Evolutionary conservation across 345 rosid species (phyloP).

Genomic region (Eucalyptus virginea): DNA sequence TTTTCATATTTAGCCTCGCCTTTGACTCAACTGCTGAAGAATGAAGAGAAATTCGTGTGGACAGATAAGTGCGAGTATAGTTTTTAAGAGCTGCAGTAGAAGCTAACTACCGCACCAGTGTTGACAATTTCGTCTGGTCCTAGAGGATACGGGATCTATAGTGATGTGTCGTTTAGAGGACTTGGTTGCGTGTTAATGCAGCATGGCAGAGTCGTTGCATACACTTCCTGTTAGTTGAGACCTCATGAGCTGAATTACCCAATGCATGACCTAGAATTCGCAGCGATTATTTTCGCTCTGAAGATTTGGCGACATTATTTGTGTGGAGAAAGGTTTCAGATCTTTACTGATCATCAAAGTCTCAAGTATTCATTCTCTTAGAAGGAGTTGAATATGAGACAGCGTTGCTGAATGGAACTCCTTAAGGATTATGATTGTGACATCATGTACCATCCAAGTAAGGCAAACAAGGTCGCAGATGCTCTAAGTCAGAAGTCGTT

Average conservation of each 20-base stretch:
- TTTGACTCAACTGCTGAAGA: accelerated
- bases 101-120: accelerated
- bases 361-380: accelerated
- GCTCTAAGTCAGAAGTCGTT: accelerated
- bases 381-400: accelerated
- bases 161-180: accelerated
- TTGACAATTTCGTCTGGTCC: accelerated
- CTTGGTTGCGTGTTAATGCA: accelerated
- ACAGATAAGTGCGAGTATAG: accelerated
- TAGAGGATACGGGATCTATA: too few species aligned
- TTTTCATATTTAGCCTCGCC: accelerated
- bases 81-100: accelerated
- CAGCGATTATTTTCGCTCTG: too few species aligned
- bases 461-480: accelerated
- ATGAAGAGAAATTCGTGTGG: accelerated
- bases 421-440: too few species aligned
- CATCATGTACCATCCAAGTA: accelerated
- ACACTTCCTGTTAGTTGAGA: accelerated
- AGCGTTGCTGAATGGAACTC: accelerated
- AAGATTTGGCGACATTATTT: too few species aligned
- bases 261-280: accelerated
- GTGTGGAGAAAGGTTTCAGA: too few species aligned
- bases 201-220: too few species aligned
- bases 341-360: too few species aligned
- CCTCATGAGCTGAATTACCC: accelerated